These are phyloP conservation scores for Colletotrichum cuscutae DNA, from an alignment of 2,329 filamentous ascomycete genomes.

Conservation along the genomic window DNA sequence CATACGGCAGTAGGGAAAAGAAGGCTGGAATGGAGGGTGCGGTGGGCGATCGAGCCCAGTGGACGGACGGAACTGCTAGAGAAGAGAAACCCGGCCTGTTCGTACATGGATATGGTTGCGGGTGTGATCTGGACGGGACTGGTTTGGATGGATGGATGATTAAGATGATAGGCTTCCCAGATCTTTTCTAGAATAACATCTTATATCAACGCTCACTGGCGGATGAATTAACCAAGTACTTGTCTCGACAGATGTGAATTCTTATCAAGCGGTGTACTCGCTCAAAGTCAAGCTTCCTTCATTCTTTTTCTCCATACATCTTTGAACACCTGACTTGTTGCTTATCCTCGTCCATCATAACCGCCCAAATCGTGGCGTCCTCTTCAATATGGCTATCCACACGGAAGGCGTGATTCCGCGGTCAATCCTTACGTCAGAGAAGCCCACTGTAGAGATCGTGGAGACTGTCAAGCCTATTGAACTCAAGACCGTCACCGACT, in stretches of 20 bases:
- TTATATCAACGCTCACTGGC: not conserved
- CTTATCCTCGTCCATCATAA: not conserved
- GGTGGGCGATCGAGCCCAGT: not conserved
- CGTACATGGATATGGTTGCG: constrained; percentile 17
- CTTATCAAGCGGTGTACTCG: not conserved
- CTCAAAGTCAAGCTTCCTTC: not conserved
- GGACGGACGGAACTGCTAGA: constrained; percentile 21
- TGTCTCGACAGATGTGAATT: not conserved
- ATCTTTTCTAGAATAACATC: not conserved
- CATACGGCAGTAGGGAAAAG: not conserved
- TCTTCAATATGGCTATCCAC: constrained; percentile 16
- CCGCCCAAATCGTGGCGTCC: not conserved
- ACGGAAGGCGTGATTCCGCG: constrained; percentile 17
- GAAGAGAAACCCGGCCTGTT: constrained; percentile 2
- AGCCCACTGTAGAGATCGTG: constrained; percentile 18
- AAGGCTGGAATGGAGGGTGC: constrained; percentile 2
- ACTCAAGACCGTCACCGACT: constrained; percentile 14
- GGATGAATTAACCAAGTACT: not conserved
- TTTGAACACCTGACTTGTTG: not conserved
- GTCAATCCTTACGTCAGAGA: constrained; percentile 17
- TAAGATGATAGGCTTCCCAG: constrained; percentile 9
- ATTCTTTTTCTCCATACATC: not conserved
- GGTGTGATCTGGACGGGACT: not conserved
- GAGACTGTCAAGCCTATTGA: constrained; percentile 28
- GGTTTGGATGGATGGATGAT: not conserved